Conservation (phyloP, 2,329 filamentous ascomycete genomes). For the Fusarium neocosmosporiellum region DNA sequence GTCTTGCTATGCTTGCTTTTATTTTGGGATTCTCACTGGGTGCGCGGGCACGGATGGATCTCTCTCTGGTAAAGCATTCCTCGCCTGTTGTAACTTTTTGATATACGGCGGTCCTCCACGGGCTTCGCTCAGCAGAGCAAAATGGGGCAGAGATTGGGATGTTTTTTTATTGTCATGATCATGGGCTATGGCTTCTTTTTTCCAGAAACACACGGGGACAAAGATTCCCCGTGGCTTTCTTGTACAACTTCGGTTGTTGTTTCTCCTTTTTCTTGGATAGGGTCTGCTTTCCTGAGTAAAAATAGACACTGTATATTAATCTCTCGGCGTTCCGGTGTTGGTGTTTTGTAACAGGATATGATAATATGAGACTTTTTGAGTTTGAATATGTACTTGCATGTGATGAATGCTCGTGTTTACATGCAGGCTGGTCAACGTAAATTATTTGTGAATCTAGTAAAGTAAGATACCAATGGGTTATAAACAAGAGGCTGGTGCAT, state of each 20-base stretch:
- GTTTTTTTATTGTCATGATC: constrained; percentile 38
- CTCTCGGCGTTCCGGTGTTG: neutral
- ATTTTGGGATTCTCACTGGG: constrained; percentile 15
- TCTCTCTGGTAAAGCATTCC: constrained; percentile 19
- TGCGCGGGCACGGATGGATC: constrained; percentile 2
- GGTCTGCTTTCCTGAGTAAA: constrained; percentile 36
- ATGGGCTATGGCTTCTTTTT: constrained; percentile 44
- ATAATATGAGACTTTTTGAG: neutral
- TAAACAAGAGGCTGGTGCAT: neutral
- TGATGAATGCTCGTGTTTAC: neutral
- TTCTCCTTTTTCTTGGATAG: constrained; percentile 39
- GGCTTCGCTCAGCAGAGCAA: constrained; percentile 16
- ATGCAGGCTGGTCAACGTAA: neutral
- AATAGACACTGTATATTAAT: constrained; percentile 31
- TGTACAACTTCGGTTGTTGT: constrained; percentile 31
- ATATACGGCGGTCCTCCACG: constrained; percentile 20
- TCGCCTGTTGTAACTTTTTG: constrained; percentile 28
- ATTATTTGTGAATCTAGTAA: neutral
- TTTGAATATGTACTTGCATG: neutral
- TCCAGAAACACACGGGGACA: constrained; percentile 29
- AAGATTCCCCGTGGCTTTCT: constrained; percentile 30
- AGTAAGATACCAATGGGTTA: neutral
- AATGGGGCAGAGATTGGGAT: constrained; percentile 24
- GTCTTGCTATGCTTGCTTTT: constrained; percentile 20
- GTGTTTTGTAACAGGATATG: neutral